A percentile compares a stretch with the other conserved stretches of the same genome.
These are phyloP conservation scores for Alternaria sp. DNA, from an alignment of 2,329 filamentous ascomycete species.

Conservation along the genomic window DNA sequence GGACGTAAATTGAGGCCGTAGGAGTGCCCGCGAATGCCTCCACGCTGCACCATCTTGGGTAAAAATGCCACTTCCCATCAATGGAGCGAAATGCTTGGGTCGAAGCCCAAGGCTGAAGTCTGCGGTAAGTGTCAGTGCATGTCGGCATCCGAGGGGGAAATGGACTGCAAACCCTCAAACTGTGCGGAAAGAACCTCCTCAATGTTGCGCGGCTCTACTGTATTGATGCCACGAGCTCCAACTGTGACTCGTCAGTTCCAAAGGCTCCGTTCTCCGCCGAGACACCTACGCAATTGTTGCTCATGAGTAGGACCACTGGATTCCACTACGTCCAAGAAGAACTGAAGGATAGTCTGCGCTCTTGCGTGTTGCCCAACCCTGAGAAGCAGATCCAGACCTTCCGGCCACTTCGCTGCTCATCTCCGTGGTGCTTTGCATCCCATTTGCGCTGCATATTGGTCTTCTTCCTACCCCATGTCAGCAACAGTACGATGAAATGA, in stretches of 20 bases:
- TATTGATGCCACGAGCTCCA: conserved; percentile 18
- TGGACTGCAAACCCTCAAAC: conserved; percentile 15
- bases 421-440: conserved; percentile 10
- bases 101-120: conserved; percentile 21
- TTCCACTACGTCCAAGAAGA: conserved; percentile 40
- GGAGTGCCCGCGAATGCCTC: conserved; percentile 41
- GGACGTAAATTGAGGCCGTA: conserved; percentile 47
- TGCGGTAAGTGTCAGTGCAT: neutral
- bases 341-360: conserved; percentile 25
- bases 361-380: conserved; percentile 15
- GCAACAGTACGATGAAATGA: neutral
- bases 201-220: conserved; percentile 28
- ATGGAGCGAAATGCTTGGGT: conserved; percentile 9
- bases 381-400: conserved; percentile 23
- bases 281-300: conserved; percentile 8
- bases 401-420: conserved; percentile 20
- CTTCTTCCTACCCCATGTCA: conserved; percentile 2
- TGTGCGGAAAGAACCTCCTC: conserved; percentile 23
- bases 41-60: conserved; percentile 34
- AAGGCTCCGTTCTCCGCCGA: neutral
- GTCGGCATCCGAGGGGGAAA: neutral
- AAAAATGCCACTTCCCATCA: conserved; percentile 27
- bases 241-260: neutral
- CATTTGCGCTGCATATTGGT: conserved; percentile 6
- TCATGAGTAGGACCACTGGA: conserved; percentile 34